Conservation (phyloP, 1,284 basidiomycete genomes). For the Austropuccinia psidii region DNA sequence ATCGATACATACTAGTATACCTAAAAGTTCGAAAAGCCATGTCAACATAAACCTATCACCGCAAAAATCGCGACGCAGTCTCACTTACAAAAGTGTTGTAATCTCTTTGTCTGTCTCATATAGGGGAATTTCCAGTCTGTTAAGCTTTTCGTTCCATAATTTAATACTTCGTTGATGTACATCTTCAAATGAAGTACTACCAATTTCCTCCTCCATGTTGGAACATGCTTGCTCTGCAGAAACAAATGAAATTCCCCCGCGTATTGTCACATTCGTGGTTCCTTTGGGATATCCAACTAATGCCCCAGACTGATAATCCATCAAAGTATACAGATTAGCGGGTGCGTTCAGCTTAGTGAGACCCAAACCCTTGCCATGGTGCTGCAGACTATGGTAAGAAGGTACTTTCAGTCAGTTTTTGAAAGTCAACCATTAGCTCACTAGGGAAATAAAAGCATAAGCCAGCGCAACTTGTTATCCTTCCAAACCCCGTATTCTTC, state of each 20-base stretch:
- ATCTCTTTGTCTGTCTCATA: conserved; percentile 40
- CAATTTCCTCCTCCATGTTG: conserved; percentile 43
- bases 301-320: conserved; percentile 43
- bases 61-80: no score
- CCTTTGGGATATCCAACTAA: conserved; percentile 37
- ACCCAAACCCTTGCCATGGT: no score
- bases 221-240: conserved; percentile 42
- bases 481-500: no score
- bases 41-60: no score
- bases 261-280: conserved; percentile 36
- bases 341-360: no score
- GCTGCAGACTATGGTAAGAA: no score
- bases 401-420: no score
- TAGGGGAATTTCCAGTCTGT: conserved; percentile 40
- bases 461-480: no score
- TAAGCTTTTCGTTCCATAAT: conserved; percentile 43
- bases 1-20: conserved; percentile 43
- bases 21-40: no score
- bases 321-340: no score
- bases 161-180: conserved; percentile 38
- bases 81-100: background rate
- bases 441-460: no score
- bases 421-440: no score
- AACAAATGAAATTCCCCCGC: conserved; percentile 42
- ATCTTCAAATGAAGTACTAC: conserved; percentile 40